These are phyloP conservation scores for Elaeagnus macrophylla DNA, from an alignment of 306 rosid species.

Conservation along the genomic window DNA sequence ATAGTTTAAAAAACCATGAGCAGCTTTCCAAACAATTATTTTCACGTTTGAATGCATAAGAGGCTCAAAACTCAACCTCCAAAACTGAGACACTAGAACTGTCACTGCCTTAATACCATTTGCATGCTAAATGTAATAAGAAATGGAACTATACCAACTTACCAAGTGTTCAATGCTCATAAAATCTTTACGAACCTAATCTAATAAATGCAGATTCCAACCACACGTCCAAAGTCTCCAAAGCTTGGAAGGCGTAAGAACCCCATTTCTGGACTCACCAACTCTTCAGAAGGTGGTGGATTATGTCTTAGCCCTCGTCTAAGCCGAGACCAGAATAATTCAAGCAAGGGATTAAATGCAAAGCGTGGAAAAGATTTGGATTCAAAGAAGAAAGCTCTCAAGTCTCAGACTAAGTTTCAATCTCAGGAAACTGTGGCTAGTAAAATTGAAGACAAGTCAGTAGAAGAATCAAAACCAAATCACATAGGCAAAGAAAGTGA, in stretches of 20 bases:
- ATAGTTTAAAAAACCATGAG: no score
- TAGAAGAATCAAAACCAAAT: slow-evolving; percentile 22
- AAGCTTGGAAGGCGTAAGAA: slow-evolving; percentile 78
- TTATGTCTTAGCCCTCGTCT: slow-evolving; percentile 37
- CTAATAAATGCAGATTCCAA: slow-evolving; percentile 53
- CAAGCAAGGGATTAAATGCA: slow-evolving; percentile 26
- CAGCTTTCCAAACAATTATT: no score
- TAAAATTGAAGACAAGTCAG: slow-evolving; percentile 19
- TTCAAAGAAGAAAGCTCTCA: slow-evolving; percentile 47
- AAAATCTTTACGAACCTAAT: no score
- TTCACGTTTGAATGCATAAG: no score
- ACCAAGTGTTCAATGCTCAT: no score
- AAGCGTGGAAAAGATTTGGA: slow-evolving; percentile 32
- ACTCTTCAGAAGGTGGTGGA: slow-evolving; percentile 38
- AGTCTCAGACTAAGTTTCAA: slow-evolving; percentile 36
- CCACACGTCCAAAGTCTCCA: slow-evolving; percentile 84
- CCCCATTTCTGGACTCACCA: slow-evolving; percentile 25
- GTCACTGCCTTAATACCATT: no score
- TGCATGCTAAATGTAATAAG: no score
- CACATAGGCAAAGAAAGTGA: slow-evolving; percentile 21
- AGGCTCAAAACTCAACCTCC: no score
- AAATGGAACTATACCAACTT: no score
- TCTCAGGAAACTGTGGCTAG: slow-evolving; percentile 31
- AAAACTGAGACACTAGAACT: no score
- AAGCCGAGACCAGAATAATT: slow-evolving; percentile 38